phyloP scores from a whole-genome alignment of 768 basidiomycete species.

The Serendipita sp. region DNA sequence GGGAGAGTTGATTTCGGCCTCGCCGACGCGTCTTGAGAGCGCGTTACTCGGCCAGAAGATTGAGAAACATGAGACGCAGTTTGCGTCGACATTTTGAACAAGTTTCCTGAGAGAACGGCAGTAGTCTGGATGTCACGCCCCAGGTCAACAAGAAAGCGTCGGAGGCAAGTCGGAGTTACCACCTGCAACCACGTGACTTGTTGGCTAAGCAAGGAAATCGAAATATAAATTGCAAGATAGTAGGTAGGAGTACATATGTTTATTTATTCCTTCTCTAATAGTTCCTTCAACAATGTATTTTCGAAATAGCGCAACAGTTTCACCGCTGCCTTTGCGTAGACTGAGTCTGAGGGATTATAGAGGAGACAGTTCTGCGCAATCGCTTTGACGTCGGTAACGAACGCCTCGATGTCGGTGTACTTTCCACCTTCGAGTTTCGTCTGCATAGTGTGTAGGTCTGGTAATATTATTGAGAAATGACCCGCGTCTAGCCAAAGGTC shows the following conservation, averaged over 20 bases:
- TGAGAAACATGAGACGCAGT: background rate
- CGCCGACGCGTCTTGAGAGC: background rate
- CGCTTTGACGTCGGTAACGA: conserved; percentile 64
- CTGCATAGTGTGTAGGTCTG: conserved; percentile 79
- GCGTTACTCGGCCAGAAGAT: background rate
- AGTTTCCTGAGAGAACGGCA: background rate
- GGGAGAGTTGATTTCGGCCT: background rate
- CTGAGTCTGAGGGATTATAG: conserved; percentile 70
- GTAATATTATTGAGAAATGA: background rate
- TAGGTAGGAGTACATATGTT: background rate
- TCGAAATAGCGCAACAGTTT: conserved; percentile 61
- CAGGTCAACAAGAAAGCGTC: conserved; percentile 6
- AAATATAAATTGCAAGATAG: background rate
- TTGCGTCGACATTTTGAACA: background rate
- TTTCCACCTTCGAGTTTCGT: conserved; percentile 79
- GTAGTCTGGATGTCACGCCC: background rate
- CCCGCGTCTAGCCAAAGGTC: conserved; percentile 16
- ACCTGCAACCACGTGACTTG: background rate
- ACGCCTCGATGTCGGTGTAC: conserved; percentile 57
- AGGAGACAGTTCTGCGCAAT: conserved; percentile 78
- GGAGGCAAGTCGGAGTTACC: conserved; percentile 4
- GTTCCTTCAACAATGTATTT: background rate
- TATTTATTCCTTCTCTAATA: background rate
- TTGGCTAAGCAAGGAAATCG: background rate
- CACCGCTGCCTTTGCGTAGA: conserved; percentile 73